Evolutionary conservation across 2,329 filamentous ascomycete genomes (phyloP).

Genomic region (Magnaporthales sp.): DNA sequence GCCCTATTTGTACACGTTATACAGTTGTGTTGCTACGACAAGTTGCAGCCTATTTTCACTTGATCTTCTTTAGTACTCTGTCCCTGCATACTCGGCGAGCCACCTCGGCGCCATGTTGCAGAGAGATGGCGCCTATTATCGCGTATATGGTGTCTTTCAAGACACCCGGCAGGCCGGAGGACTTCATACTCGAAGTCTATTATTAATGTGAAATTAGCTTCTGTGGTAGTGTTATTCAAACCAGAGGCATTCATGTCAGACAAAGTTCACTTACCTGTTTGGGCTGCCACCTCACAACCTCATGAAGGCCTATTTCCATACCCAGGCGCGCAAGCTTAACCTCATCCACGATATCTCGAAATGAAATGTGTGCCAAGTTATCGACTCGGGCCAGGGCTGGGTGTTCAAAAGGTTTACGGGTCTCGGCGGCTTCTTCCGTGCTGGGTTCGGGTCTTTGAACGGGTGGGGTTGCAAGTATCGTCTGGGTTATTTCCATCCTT

Average conservation of each 20-base stretch:
- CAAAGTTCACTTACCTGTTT: constrained; percentile 51
- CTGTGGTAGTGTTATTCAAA: neutral
- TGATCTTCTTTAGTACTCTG: constrained; percentile 49
- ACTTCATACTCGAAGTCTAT: constrained; percentile 55
- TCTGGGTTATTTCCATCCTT: constrained; percentile 16
- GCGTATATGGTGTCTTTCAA: constrained; percentile 73
- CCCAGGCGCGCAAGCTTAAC: constrained; percentile 61
- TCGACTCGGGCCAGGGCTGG: constrained; percentile 63
- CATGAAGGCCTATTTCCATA: constrained; percentile 57
- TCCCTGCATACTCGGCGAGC: constrained; percentile 70
- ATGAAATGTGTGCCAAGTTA: constrained; percentile 55
- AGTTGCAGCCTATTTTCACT: neutral
- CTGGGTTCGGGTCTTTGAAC: neutral
- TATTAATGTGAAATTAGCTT: neutral
- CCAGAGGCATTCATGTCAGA: neutral
- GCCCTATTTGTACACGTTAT: constrained; percentile 4
- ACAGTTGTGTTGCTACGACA: neutral
- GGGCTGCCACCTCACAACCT: constrained; percentile 78
- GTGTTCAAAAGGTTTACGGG: constrained; percentile 58
- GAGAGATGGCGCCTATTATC: constrained; percentile 78
- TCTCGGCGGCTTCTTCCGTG: constrained; percentile 12
- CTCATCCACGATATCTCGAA: constrained; percentile 54
- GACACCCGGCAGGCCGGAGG: constrained; percentile 68
- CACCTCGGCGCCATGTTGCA: constrained; percentile 75
- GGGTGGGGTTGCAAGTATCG: constrained; percentile 14